A percentile compares a stretch with the other conserved stretches of the same genome.
Conservation (phyloP, 768 basidiomycete genomes). For the Candolleomyces eurysporus region DNA sequence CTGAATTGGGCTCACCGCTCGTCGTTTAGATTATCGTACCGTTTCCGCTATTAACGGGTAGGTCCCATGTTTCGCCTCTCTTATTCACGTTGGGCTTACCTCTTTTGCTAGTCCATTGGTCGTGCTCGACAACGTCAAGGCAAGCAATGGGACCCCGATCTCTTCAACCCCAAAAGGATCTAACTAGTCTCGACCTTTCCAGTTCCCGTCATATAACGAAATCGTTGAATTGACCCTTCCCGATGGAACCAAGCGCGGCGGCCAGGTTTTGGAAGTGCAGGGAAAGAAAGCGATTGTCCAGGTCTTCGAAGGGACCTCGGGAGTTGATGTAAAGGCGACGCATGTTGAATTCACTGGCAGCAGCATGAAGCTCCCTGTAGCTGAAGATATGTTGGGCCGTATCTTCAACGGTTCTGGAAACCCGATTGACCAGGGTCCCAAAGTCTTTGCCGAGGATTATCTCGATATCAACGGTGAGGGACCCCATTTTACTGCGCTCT, state of each 20-base stretch:
- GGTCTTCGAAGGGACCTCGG: slow-evolving; percentile 97
- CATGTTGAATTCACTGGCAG: slow-evolving; percentile 98
- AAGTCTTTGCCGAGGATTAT: slow-evolving; percentile 99
- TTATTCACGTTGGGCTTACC: slow-evolving; percentile 12
- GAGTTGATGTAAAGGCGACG: slow-evolving; percentile 95
- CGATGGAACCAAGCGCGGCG: slow-evolving; percentile 92
- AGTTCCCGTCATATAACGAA: slow-evolving; percentile 99
- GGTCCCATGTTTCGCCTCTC: slow-evolving; percentile 12
- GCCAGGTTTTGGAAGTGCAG: slow-evolving; percentile 96
- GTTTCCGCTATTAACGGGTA: slow-evolving; percentile 98
- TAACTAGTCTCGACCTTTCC: slow-evolving; percentile 1
- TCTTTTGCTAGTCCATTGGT: slow-evolving; percentile 73
- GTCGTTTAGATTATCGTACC: slow-evolving; percentile 83
- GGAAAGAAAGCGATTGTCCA: slow-evolving; percentile 99
- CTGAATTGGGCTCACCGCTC: slow-evolving; percentile 9
- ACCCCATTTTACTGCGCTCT: slow-evolving; percentile 4
- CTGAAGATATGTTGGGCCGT: slow-evolving; percentile 98
- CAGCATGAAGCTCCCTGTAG: slow-evolving; percentile 98
- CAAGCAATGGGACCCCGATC: slow-evolving; percentile 24
- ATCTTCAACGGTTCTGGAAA: slow-evolving; percentile 99
- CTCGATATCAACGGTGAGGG: slow-evolving; percentile 94
- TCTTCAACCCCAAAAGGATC: neutral
- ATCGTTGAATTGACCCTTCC: slow-evolving; percentile 94
- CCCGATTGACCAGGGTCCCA: slow-evolving; percentile 97
- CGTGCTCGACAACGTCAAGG: slow-evolving; percentile 98